phyloP scores from a whole-genome alignment of 2,329 filamentous ascomycete genomes.

The Pseudogymnoascus destructans region DNA sequence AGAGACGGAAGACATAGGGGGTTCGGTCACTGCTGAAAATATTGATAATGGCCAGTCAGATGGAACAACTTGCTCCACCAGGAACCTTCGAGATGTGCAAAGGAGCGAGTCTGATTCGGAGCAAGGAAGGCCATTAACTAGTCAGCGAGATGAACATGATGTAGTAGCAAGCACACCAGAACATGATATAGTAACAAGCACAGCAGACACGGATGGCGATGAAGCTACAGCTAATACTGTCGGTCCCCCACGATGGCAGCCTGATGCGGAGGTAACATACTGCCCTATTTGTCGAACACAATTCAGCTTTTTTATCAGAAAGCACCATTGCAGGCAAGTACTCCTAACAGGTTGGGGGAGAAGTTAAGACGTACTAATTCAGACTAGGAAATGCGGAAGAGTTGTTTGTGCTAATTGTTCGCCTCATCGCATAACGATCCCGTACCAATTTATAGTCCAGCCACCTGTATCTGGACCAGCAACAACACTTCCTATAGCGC shows the following conservation, averaged over 20 bases:
- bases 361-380: slow-evolving; percentile 1
- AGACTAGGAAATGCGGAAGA: slow-evolving; percentile 66
- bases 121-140: not conserved
- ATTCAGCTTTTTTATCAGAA: slow-evolving; percentile 76
- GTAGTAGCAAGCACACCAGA: not conserved
- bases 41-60: not conserved
- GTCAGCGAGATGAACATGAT: not conserved
- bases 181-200: not conserved
- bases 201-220: not conserved
- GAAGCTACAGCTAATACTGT: slow-evolving; percentile 24
- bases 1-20: not conserved
- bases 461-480: slow-evolving; percentile 38
- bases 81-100: not conserved
- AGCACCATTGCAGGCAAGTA: slow-evolving; percentile 77
- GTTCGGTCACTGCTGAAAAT: not conserved
- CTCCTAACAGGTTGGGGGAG: not conserved
- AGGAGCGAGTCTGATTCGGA: not conserved
- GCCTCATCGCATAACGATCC: slow-evolving; percentile 88
- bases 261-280: slow-evolving; percentile 65
- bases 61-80: not conserved
- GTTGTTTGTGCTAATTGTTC: slow-evolving; percentile 87
- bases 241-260: slow-evolving; percentile 69
- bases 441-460: slow-evolving; percentile 81
- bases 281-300: slow-evolving; percentile 74
- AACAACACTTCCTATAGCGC: slow-evolving; percentile 6